Percentiles rank a stretch among this genome's conserved stretches.
These are phyloP conservation scores for Colletotrichum sp. DNA, from an alignment of 2,329 filamentous ascomycete species.

Conservation along the genomic window DNA sequence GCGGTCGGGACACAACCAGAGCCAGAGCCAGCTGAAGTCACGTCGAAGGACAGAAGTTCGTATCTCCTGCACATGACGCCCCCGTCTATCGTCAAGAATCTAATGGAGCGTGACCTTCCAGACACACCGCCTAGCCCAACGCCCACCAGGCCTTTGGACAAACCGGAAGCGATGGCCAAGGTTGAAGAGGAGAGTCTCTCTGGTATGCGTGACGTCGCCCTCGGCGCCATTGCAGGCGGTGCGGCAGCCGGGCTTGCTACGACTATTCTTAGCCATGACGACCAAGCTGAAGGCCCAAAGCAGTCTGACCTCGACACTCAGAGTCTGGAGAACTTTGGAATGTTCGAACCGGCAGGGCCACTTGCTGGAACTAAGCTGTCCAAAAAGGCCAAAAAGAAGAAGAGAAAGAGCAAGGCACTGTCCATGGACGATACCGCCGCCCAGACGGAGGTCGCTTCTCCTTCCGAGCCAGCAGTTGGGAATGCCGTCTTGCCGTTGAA, in stretches of 20 bases:
- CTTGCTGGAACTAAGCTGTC: slow-evolving; percentile 24
- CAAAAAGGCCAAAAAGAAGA: slow-evolving; percentile 37
- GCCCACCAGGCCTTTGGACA: slow-evolving; percentile 24
- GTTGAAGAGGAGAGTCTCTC: slow-evolving; percentile 28
- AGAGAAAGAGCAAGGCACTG: slow-evolving; percentile 21
- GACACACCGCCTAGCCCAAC: slow-evolving; percentile 27
- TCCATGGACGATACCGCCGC: neutral
- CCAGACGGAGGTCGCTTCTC: neutral
- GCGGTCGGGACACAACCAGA: slow-evolving; percentile 32
- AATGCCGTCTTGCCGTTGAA: neutral
- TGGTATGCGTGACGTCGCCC: neutral
- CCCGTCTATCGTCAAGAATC: slow-evolving; percentile 32
- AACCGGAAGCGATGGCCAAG: slow-evolving; percentile 21
- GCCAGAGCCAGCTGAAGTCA: slow-evolving; percentile 42
- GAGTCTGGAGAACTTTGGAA: neutral
- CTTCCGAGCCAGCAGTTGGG: neutral
- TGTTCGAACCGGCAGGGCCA: neutral
- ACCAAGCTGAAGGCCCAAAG: neutral
- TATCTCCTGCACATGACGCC: slow-evolving; percentile 45
- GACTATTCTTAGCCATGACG: neutral
- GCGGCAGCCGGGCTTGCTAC: neutral
- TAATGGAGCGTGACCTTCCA: slow-evolving; percentile 23
- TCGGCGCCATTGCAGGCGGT: neutral
- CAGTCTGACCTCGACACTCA: neutral
- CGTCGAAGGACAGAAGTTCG: slow-evolving; percentile 46